These are phyloP conservation scores for Globisporangium middletonii DNA, from an alignment of 352 stramenopile genomes.

Conservation along the genomic window DNA sequence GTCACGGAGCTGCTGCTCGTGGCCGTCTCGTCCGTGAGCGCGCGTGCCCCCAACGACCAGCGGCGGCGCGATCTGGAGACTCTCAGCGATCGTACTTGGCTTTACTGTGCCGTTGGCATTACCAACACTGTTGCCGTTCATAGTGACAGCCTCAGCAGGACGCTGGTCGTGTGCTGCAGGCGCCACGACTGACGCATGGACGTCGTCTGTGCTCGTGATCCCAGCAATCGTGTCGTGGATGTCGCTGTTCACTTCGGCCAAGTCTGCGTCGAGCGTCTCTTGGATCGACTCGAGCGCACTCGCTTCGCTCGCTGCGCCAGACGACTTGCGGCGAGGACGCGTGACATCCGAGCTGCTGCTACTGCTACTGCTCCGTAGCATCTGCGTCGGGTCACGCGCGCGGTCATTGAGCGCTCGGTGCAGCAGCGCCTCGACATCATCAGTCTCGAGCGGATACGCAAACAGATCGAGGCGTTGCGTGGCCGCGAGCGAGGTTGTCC, in stretches of 20 bases:
- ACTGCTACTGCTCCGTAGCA: not conserved
- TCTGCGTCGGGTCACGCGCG: not conserved
- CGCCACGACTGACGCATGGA: not conserved
- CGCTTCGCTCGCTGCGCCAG: slow-evolving; percentile 1
- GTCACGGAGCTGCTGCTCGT: not conserved
- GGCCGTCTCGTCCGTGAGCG: not conserved
- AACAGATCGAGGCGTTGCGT: slow-evolving; percentile 13
- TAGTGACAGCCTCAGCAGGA: not conserved
- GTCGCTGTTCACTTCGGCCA: slow-evolving; percentile 5
- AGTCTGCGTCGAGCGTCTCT: slow-evolving; percentile 1
- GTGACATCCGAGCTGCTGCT: not conserved
- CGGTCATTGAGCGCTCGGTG: slow-evolving; percentile 4
- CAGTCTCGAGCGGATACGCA: slow-evolving; percentile 6
- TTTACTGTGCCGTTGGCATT: not conserved
- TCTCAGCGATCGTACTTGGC: slow-evolving; percentile 7
- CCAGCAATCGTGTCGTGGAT: slow-evolving; percentile 8
- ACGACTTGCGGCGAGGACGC: slow-evolving; percentile 3
- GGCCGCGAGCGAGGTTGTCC: slow-evolving; percentile 4
- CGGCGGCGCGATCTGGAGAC: slow-evolving; percentile 13
- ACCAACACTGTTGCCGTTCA: not conserved
- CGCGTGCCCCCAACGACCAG: not conserved
- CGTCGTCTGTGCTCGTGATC: slow-evolving; percentile 3
- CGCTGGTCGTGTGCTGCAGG: no score
- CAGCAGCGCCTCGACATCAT: slow-evolving; percentile 5
- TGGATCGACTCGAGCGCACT: slow-evolving; percentile 3